Evolutionary conservation across 176 grass and related monocot species (phyloP).

Genomic region (Aegilops umbellulata): DNA sequence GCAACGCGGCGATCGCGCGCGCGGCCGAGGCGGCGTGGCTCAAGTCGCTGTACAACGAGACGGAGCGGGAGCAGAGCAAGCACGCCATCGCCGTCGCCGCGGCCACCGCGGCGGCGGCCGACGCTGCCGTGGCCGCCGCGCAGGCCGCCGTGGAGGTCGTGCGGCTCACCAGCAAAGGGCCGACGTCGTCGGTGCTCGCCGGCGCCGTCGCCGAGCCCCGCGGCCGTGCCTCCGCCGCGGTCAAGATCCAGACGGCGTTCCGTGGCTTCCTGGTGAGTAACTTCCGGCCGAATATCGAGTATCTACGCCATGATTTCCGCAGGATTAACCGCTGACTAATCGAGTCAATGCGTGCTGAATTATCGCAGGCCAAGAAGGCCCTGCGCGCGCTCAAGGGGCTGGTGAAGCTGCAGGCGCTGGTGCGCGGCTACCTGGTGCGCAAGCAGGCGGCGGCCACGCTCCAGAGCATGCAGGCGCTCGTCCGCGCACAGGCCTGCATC

Average conservation of each 20-base stretch:
- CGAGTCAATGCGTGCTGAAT: neutral
- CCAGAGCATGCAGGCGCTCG: constrained; percentile 89
- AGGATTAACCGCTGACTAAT: neutral
- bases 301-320: neutral
- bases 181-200: neutral
- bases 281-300: no score
- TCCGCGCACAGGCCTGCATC: constrained; percentile 77
- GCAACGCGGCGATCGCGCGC: constrained; percentile 36
- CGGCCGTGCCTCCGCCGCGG: constrained; percentile 36
- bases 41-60: constrained; percentile 65
- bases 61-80: constrained; percentile 84
- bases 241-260: constrained; percentile 90
- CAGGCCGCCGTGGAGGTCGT: constrained; percentile 89
- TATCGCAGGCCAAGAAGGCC: constrained; percentile 72
- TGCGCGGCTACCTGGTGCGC: constrained; percentile 89
- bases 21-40: constrained; percentile 65
- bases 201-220: neutral
- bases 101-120: constrained; percentile 64
- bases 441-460: constrained; percentile 68
- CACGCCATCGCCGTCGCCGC: constrained; percentile 88
- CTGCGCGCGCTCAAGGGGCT: constrained; percentile 84
- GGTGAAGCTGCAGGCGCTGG: constrained; percentile 90
- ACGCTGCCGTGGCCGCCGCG: constrained; percentile 73
- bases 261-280: constrained; percentile 65
- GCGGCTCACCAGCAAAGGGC: constrained; percentile 69